phyloP scores from a whole-genome alignment of 192 early-diverging fungal species.

The Backusella psychrophila region DNA sequence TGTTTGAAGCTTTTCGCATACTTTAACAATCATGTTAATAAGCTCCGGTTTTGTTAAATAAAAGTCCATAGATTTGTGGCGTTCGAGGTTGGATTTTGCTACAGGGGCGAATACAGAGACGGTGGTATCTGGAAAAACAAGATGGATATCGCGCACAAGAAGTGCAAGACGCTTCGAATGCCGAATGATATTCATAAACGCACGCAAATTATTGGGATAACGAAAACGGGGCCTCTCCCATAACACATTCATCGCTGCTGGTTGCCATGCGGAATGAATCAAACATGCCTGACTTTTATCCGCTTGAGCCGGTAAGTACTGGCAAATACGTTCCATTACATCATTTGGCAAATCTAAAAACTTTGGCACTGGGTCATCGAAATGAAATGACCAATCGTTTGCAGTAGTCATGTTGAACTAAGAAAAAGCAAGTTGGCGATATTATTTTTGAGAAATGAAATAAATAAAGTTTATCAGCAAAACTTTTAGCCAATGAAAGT shows the following conservation, averaged over 20 bases:
- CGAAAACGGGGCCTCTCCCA: slow-evolving; percentile 37
- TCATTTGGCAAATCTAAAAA: slow-evolving; percentile 12
- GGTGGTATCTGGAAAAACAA: slow-evolving; percentile 18
- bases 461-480: background rate
- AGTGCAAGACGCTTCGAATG: slow-evolving; percentile 17
- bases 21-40: slow-evolving; percentile 13
- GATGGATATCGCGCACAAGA: slow-evolving; percentile 26
- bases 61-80: background rate
- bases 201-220: slow-evolving; percentile 26
- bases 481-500: background rate
- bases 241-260: slow-evolving; percentile 31
- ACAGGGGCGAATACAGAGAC: background rate
- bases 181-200: slow-evolving; percentile 16
- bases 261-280: slow-evolving; percentile 29
- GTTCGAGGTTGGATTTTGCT: background rate
- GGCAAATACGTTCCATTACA: slow-evolving; percentile 24
- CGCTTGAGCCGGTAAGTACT: slow-evolving; percentile 23
- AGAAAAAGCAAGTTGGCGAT: background rate
- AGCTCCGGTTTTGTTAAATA: slow-evolving; percentile 19
- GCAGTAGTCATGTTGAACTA: background rate
- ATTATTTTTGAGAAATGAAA: background rate
- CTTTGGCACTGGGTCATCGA: slow-evolving; percentile 11
- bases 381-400: slow-evolving; percentile 15
- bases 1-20: slow-evolving; percentile 32
- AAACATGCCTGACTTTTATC: slow-evolving; percentile 31